Base-by-base conservation (phyloP, 768 basidiomycete species). In the Leccinum subgranulosum region DNA sequence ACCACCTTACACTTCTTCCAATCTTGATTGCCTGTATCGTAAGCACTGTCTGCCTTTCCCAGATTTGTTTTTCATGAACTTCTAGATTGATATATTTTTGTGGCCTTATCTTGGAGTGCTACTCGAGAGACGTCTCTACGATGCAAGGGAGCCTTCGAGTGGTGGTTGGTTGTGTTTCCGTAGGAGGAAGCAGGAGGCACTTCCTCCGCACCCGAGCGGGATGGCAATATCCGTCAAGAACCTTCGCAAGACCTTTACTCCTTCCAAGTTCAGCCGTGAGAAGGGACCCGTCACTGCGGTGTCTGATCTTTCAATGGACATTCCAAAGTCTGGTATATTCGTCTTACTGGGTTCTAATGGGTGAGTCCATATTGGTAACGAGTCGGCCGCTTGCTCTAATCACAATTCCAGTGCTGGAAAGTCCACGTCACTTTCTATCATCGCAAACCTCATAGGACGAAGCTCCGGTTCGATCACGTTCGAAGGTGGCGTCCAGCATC, bases 301-400 rank as follows among this genome's bases (percentile, higher is more conserved):
- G 28, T 73, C 75, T 2, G 83, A 88, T 58, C 79, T 92, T 28
- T 84, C 82, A 6, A 68, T 92, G 41, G 80, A 87, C 60, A 78
- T 92, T 11, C 90, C 90, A 2, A 84, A 84, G 63, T 76, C 73
- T 6, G 88, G 89, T 8, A 89, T 91, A n/a, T 91, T 84, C 64
- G 88, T 90, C 28, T 74, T 92, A 9, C 73, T 91, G 11, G 90
- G 89, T 27, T 84, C 88, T 2, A 88, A 89, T 59, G 87, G 86
- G 84, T 75, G 25, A 31, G 73, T 65, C 1, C 27, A n/a, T n/a
- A 3, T n/a, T 12, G 2, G 19, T 9, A 28, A 29, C 29, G 7
- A 3, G 6, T 51, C 46, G 4, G 12, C 25, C n/a, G 29, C 2
- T 52, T 11, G 17, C 43, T 53, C 57, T 57, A 1, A 66, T 19